Conservation (phyloP, 108 stramenopile species). For the Skeletonema costatum region DNA sequence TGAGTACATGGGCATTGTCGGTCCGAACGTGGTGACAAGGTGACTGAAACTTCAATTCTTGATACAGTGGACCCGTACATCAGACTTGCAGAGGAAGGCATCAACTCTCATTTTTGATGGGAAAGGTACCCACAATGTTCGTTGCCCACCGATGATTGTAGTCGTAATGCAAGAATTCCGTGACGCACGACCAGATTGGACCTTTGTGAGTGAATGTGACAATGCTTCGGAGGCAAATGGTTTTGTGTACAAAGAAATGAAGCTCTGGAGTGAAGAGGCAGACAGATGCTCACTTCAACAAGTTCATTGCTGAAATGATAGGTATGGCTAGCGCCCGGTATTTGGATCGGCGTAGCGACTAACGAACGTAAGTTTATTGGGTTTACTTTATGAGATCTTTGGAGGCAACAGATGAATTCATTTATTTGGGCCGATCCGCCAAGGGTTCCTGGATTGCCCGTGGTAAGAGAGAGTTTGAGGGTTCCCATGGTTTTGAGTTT, state of each 20-base stretch:
- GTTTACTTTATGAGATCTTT: constrained; percentile 13
- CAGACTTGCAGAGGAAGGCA: constrained; percentile 1
- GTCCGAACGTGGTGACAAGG: constrained; percentile 16
- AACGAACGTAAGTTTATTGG: constrained; percentile 6
- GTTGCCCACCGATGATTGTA: constrained; percentile 13
- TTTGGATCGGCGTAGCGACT: constrained; percentile 10
- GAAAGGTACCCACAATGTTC: not conserved
- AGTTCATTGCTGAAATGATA: constrained; percentile 15
- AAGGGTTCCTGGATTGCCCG: not conserved
- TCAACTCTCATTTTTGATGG: constrained; percentile 9
- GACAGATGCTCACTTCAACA: constrained; percentile 8
- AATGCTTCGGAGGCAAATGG: constrained; percentile 3
- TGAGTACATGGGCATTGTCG: constrained; percentile 4
- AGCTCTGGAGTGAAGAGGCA: not conserved
- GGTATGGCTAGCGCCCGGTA: too few species aligned
- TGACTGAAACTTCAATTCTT: not conserved
- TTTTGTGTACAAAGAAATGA: constrained; percentile 8
- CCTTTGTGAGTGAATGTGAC: constrained; percentile 16
- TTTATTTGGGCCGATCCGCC: not conserved
- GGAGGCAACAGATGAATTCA: constrained; percentile 4
- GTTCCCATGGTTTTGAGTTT: too few species aligned
- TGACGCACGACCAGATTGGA: not conserved
- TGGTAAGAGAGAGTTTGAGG: not conserved
- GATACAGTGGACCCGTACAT: not conserved
- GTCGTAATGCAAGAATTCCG: constrained; percentile 14